A percentile compares a stretch with the other conserved stretches of the same genome.
Evolutionary conservation across 495 filamentous ascomycete species (phyloP).

Genomic region (Penicillium parvum): DNA sequence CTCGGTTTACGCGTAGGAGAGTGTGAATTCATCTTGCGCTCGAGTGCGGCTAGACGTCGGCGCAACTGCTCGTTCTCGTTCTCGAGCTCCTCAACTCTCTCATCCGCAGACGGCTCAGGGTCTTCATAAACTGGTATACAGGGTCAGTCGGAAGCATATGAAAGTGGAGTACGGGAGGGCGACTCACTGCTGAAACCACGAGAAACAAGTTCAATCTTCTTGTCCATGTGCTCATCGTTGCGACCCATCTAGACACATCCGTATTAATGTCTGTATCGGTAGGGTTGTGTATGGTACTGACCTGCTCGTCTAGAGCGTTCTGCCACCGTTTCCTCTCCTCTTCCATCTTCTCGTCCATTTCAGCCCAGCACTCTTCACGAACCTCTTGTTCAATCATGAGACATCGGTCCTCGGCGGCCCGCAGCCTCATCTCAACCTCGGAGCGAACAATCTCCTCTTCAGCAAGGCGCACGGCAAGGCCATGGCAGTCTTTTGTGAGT

Average conservation of each 20-base stretch:
- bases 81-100: slow-evolving; percentile 40
- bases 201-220: slow-evolving; percentile 83
- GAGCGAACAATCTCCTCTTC: slow-evolving; percentile 61
- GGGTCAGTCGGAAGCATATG: slow-evolving; percentile 10
- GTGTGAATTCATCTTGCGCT: slow-evolving; percentile 43
- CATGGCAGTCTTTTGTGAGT: slow-evolving; percentile 70
- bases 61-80: slow-evolving; percentile 46
- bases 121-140: slow-evolving; percentile 45
- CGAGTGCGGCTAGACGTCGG: slow-evolving; percentile 39
- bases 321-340: slow-evolving; percentile 74
- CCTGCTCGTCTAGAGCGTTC: slow-evolving; percentile 66
- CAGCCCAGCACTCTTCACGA: slow-evolving; percentile 81
- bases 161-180: background rate
- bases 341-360: slow-evolving; percentile 76
- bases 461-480: slow-evolving; percentile 48
- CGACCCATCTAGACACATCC: slow-evolving; percentile 42
- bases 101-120: slow-evolving; percentile 27
- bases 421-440: slow-evolving; percentile 48
- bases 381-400: slow-evolving; percentile 75
- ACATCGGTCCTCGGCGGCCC: slow-evolving; percentile 62
- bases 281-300: slow-evolving; percentile 35
- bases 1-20: slow-evolving; percentile 45
- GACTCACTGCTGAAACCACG: slow-evolving; percentile 57
- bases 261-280: background rate
- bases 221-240: slow-evolving; percentile 78